Conservation (phyloP, 495 filamentous ascomycete species). For the Trichoderma erinaceum region DNA sequence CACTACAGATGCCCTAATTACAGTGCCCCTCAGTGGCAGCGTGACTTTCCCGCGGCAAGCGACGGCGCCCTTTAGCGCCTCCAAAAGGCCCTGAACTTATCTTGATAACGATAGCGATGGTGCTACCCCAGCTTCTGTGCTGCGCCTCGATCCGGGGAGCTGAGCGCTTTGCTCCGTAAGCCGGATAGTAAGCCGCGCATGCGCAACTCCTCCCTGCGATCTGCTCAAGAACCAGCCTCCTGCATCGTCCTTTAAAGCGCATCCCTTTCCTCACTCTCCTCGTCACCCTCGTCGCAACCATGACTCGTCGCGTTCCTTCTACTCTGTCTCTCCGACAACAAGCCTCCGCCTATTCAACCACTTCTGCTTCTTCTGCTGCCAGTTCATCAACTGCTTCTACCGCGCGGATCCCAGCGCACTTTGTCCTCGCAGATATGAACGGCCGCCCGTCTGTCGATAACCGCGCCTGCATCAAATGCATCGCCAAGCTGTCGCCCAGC, state of each 20-base stretch:
- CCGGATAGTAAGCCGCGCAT: neutral
- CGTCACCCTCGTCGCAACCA: conserved; percentile 1
- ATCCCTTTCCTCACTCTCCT: neutral
- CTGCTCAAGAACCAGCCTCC: neutral
- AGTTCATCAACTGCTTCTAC: no score
- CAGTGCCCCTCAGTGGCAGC: neutral
- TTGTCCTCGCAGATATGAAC: conserved; percentile 18
- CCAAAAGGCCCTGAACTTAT: neutral
- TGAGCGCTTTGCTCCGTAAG: neutral
- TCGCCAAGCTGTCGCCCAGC: neutral
- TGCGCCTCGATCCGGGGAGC: neutral
- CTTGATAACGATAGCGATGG: neutral
- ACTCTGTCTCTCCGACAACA: conserved; percentile 8
- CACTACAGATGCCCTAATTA: neutral
- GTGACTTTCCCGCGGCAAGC: no score
- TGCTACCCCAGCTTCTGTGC: conserved; percentile 1
- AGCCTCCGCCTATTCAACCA: neutral
- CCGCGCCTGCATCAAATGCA: conserved; percentile 16
- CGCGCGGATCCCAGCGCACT: conserved; percentile 5
- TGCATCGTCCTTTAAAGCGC: neutral
- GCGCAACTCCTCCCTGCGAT: neutral
- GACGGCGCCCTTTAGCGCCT: neutral
- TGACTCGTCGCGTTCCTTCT: conserved; percentile 13
- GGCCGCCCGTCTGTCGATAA: conserved; percentile 11
- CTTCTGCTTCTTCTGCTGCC: neutral